These are phyloP conservation scores for Phytophthora chlamydospora DNA, from an alignment of 352 stramenopile genomes.

Conservation along the genomic window DNA sequence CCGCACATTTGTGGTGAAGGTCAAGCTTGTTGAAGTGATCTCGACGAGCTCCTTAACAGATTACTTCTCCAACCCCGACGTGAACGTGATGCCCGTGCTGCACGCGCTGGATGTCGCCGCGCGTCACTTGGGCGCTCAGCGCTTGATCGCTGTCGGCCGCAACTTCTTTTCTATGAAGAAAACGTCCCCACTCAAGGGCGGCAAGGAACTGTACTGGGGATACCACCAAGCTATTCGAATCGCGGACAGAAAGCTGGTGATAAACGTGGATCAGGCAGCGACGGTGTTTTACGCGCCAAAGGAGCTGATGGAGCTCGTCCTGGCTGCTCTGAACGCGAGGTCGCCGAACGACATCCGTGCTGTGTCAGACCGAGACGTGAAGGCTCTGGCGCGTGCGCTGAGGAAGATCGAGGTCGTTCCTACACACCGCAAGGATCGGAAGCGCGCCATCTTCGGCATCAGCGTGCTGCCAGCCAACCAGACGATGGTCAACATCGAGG, in stretches of 20 bases:
- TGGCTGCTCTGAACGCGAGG: slow-evolving; percentile 34
- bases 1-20: slow-evolving; percentile 55
- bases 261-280: slow-evolving; percentile 66
- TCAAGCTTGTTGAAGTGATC: slow-evolving; percentile 57
- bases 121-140: slow-evolving; percentile 47
- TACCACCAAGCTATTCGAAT: slow-evolving; percentile 65
- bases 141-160: slow-evolving; percentile 51
- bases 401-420: slow-evolving; percentile 45
- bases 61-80: slow-evolving; percentile 46
- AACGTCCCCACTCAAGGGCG: slow-evolving; percentile 46
- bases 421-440: too few species aligned
- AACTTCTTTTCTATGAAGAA: slow-evolving; percentile 68
- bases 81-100: slow-evolving; percentile 52
- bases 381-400: slow-evolving; percentile 31
- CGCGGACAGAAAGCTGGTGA: slow-evolving; percentile 47
- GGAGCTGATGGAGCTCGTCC: slow-evolving; percentile 45
- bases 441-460: slow-evolving; percentile 44
- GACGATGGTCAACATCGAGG: background rate
- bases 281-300: slow-evolving; percentile 58
- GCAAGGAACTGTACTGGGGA: slow-evolving; percentile 59
- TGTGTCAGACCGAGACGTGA: slow-evolving; percentile 34
- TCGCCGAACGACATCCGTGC: slow-evolving; percentile 30
- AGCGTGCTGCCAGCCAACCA: slow-evolving; percentile 12
- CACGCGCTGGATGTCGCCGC: slow-evolving; percentile 63
- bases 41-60: slow-evolving; percentile 36